Evolutionary conservation across 192 early-diverging fungal species (phyloP).

Genomic region (Podochytrium sp.): DNA sequence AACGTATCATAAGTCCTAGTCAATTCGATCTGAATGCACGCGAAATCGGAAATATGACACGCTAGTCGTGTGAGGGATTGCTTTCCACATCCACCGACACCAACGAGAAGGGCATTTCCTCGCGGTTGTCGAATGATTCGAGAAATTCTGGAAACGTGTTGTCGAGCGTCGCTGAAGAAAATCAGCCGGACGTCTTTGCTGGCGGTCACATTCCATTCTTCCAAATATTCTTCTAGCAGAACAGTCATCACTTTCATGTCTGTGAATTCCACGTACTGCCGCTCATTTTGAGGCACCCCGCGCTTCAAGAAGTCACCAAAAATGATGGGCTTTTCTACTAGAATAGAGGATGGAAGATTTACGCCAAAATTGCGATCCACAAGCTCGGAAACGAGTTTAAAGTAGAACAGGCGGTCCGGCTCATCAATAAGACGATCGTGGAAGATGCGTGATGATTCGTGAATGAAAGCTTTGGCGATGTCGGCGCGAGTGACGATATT

Average conservation of each 20-base stretch:
- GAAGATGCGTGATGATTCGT: conserved; percentile 62
- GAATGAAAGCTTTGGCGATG: conserved; percentile 59
- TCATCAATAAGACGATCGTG: conserved; percentile 66
- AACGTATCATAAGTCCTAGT: conserved; percentile 58
- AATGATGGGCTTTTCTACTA: conserved; percentile 58
- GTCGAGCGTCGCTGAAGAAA: conserved; percentile 66
- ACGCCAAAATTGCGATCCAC: conserved; percentile 62
- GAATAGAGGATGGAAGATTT: conserved; percentile 48
- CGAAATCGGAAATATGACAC: conserved; percentile 64
- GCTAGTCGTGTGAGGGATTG: conserved; percentile 62
- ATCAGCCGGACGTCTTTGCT: conserved; percentile 62
- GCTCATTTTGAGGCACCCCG: conserved; percentile 60
- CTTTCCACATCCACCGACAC: conserved; percentile 64
- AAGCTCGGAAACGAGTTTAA: conserved; percentile 58
- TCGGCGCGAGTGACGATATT: conserved; percentile 49
- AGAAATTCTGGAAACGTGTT: conserved; percentile 59
- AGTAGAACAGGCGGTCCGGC: conserved; percentile 54
- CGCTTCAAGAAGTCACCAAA: conserved; percentile 64
- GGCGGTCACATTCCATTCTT: conserved; percentile 66
- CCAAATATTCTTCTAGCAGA: conserved; percentile 64
- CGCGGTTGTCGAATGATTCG: conserved; percentile 63
- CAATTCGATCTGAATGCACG: conserved; percentile 62
- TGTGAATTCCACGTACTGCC: conserved; percentile 57
- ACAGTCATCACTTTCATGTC: conserved; percentile 61
- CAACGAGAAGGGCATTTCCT: conserved; percentile 62